Percentiles rank a stretch among this genome's conserved stretches.
phyloP scores from a whole-genome alignment of 2,329 filamentous ascomycete species.

The Nemania sp. region DNA sequence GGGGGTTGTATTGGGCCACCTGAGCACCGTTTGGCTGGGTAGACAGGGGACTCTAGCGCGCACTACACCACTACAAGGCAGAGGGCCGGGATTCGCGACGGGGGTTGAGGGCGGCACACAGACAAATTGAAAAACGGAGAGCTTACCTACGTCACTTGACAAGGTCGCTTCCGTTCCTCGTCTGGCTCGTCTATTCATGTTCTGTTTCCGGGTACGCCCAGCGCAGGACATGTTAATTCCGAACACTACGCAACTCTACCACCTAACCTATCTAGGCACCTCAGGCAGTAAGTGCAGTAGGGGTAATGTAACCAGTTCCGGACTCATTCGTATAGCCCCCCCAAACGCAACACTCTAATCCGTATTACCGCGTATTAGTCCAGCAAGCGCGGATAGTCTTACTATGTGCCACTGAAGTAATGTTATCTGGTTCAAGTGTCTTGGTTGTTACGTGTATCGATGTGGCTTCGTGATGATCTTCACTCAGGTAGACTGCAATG shows the following conservation, averaged over 20 bases:
- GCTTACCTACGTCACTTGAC: conserved; percentile 29
- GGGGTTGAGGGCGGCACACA: neutral
- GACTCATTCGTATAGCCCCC: neutral
- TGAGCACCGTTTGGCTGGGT: conserved; percentile 20
- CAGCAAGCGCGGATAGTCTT: neutral
- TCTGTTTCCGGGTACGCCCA: neutral
- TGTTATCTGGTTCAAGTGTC: neutral
- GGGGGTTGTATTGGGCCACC: conserved; percentile 4
- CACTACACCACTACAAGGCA: neutral
- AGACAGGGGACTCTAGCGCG: neutral
- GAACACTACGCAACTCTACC: neutral
- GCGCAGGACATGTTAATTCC: neutral
- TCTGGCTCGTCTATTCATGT: neutral
- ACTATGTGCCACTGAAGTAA: neutral
- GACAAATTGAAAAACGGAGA: neutral
- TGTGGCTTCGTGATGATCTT: conserved; percentile 6
- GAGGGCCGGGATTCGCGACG: neutral
- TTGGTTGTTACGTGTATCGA: neutral
- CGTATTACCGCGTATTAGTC: neutral
- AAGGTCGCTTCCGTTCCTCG: neutral
- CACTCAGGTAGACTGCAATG: neutral
- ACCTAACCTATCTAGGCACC: too few relatives aligned
- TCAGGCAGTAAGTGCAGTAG: neutral
- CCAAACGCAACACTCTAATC: neutral
- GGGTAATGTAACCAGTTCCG: neutral